Conservation (phyloP, 2,329 filamentous ascomycete genomes). For the Verruconis gallopava region DNA sequence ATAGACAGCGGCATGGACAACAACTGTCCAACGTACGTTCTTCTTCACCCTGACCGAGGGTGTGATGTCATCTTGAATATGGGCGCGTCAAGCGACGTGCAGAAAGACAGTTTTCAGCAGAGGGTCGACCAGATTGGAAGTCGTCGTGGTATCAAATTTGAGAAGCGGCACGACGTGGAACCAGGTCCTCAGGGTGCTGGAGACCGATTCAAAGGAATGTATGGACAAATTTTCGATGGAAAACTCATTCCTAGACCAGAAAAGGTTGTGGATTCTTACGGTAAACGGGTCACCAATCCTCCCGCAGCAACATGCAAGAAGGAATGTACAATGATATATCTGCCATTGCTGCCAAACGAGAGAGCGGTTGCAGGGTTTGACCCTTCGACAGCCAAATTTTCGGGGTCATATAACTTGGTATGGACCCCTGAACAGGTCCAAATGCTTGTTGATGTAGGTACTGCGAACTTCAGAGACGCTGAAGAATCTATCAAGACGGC, state of each 20-base stretch:
- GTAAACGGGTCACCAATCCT: slow-evolving; percentile 17
- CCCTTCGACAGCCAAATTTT: slow-evolving; percentile 21
- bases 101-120: slow-evolving; percentile 22
- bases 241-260: slow-evolving; percentile 13
- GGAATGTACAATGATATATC: slow-evolving; percentile 21
- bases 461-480: slow-evolving; percentile 17
- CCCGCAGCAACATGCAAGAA: slow-evolving; percentile 15
- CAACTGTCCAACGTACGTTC: slow-evolving; percentile 21
- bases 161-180: slow-evolving; percentile 17
- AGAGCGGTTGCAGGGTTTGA: slow-evolving; percentile 20
- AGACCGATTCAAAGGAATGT: slow-evolving; percentile 19
- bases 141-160: slow-evolving; percentile 20
- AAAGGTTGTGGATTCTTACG: slow-evolving; percentile 20
- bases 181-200: too few relatives aligned
- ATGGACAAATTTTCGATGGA: slow-evolving; percentile 21
- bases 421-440: slow-evolving; percentile 23
- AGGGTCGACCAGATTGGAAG: slow-evolving; percentile 22
- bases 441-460: slow-evolving; percentile 19
- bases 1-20: slow-evolving; percentile 25
- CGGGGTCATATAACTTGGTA: slow-evolving; percentile 20
- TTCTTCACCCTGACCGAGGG: slow-evolving; percentile 17
- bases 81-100: slow-evolving; percentile 21
- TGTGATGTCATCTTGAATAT: slow-evolving; percentile 23
- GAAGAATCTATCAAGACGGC: slow-evolving; percentile 12
- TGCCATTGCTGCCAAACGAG: slow-evolving; percentile 21